Conservation (phyloP, 2,329 filamentous ascomycete species). For the Phialophora tarda region DNA sequence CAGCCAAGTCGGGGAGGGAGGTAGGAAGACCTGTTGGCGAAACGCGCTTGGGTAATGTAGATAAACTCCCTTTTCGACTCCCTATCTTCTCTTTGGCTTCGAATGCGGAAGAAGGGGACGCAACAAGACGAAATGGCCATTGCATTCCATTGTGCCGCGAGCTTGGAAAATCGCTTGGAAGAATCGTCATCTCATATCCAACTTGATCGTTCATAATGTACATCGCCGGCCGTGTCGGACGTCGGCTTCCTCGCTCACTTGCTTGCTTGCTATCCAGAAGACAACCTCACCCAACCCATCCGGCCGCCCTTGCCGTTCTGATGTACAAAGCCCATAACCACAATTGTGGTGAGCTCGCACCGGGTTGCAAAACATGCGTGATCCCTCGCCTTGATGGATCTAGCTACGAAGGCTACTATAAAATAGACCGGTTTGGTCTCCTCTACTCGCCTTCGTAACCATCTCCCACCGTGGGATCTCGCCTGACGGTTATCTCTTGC, state of each 20-base stretch:
- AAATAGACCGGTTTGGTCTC: background rate
- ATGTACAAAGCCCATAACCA: background rate
- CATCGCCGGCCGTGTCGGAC: background rate
- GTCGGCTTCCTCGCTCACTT: background rate
- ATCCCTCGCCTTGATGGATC: background rate
- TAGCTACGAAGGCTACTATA: background rate
- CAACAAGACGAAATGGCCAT: background rate
- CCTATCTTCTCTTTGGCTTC: background rate
- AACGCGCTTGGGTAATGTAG: too few relatives aligned
- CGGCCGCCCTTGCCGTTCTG: background rate
- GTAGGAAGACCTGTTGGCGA: too few relatives aligned
- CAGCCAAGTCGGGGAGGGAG: too few relatives aligned
- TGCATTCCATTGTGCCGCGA: background rate
- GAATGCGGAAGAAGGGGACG: background rate
- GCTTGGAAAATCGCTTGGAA: background rate
- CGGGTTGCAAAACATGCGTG: background rate
- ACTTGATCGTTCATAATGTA: background rate
- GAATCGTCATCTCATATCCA: conserved; percentile 3
- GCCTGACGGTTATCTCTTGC: conserved; percentile 50
- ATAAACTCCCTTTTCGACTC: background rate
- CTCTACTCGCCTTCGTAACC: conserved; percentile 41
- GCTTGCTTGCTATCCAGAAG: background rate
- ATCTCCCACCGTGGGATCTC: conserved; percentile 38
- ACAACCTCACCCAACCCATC: background rate
- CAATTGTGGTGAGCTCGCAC: background rate